A percentile compares a stretch with the other conserved stretches of the same genome.
Evolutionary conservation across 2,329 filamentous ascomycete species (phyloP).

Genomic region (Talaromyces sp.): DNA sequence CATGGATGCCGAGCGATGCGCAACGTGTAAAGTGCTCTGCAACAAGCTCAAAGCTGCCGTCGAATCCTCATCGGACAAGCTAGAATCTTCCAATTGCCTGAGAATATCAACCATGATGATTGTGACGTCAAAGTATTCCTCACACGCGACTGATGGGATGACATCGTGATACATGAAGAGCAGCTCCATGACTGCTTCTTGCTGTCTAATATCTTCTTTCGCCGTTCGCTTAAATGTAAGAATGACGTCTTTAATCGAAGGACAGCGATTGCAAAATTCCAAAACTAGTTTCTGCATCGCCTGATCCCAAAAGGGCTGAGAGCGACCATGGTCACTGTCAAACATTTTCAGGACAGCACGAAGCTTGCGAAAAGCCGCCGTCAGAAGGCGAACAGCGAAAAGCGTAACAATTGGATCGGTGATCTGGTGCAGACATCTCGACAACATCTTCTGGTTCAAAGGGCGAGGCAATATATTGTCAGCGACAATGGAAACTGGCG

Average conservation of each 20-base stretch:
- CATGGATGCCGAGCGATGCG: constrained; percentile 74
- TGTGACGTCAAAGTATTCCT: constrained; percentile 84
- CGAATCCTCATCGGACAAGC: constrained; percentile 42
- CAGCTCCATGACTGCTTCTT: constrained; percentile 71
- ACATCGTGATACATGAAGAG: constrained; percentile 80
- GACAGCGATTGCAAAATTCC: constrained; percentile 72
- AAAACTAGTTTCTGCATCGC: constrained; percentile 62
- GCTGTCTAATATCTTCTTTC: constrained; percentile 65
- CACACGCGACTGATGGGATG: constrained; percentile 70
- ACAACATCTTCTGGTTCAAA: constrained; percentile 71
- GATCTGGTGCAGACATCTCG: constrained; percentile 71
- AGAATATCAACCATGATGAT: constrained; percentile 65
- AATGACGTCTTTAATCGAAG: constrained; percentile 75
- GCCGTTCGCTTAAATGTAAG: constrained; percentile 64
- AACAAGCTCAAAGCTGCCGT: constrained; percentile 65
- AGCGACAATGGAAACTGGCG: constrained; percentile 70
- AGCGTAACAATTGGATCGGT: constrained; percentile 69
- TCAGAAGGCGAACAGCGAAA: constrained; percentile 74
- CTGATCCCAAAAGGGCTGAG: constrained; percentile 59
- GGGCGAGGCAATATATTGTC: constrained; percentile 83
- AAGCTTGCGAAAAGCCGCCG: constrained; percentile 74
- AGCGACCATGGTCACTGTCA: constrained; percentile 39
- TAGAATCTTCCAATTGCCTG: constrained; percentile 49
- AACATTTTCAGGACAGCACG: constrained; percentile 58
- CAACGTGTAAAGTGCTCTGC: constrained; percentile 74